Percentiles rank a stretch among this genome's conserved stretches.
phyloP scores from a whole-genome alignment of 768 basidiomycete species.

The Fistulinella prunicolor region DNA sequence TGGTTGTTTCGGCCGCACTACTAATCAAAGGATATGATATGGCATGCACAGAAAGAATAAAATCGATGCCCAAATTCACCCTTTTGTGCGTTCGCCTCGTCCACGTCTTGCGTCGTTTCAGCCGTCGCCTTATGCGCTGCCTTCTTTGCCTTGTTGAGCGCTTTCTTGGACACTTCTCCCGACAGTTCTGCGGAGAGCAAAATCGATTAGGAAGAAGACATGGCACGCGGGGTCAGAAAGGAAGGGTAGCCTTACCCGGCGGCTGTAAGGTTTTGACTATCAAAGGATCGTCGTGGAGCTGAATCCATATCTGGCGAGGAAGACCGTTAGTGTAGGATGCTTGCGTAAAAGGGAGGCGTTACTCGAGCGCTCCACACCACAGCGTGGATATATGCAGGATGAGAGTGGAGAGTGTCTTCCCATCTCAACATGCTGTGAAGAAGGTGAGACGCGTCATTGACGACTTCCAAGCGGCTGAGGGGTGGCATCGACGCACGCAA shows the following conservation, averaged over 20 bases:
- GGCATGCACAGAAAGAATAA: slow-evolving; percentile 7
- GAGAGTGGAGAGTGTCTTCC: slow-evolving; percentile 77
- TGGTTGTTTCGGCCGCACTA: slow-evolving; percentile 33
- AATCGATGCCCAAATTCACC: slow-evolving; percentile 38
- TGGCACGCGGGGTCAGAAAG: slow-evolving; percentile 19
- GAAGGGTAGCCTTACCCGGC: slow-evolving; percentile 39
- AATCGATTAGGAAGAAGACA: slow-evolving; percentile 20
- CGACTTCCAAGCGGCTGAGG: background rate
- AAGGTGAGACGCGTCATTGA: slow-evolving; percentile 1
- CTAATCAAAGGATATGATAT: slow-evolving; percentile 14
- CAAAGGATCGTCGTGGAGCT: slow-evolving; percentile 67
- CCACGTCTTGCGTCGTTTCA: slow-evolving; percentile 39
- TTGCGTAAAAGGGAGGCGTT: slow-evolving; percentile 13
- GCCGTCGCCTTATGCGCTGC: slow-evolving; percentile 57
- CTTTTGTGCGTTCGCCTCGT: slow-evolving; percentile 54
- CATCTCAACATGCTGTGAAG: slow-evolving; percentile 65
- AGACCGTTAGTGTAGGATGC: slow-evolving; percentile 11
- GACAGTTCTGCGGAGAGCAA: slow-evolving; percentile 9
- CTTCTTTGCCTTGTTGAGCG: slow-evolving; percentile 85
- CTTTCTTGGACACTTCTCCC: slow-evolving; percentile 59
- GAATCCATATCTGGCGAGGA: slow-evolving; percentile 62
- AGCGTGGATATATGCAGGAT: slow-evolving; percentile 72
- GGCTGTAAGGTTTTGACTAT: slow-evolving; percentile 42
- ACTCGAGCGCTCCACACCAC: slow-evolving; percentile 73
- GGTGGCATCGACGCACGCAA: slow-evolving; percentile 54